Evolutionary conservation across 164 flowering plant genomes (phyloP).

Genomic region (Vitis riparia): DNA sequence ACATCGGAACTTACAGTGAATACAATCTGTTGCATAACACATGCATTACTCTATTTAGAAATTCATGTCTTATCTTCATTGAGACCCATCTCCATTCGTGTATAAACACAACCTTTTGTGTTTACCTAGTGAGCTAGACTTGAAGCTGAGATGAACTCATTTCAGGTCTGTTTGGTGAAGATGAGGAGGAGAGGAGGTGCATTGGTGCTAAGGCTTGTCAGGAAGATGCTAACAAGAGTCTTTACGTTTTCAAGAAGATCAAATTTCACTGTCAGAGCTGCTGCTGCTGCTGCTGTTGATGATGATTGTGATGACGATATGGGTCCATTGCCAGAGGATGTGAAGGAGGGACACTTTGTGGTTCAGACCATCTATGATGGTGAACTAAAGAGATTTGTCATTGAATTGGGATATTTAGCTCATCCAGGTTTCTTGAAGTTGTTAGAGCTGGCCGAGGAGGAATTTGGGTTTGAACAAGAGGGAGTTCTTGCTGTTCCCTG

Average conservation of each 20-base stretch:
- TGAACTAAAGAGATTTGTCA: constrained; percentile 17
- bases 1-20: neutral
- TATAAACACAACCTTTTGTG: neutral
- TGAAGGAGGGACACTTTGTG: constrained; percentile 25
- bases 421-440: constrained; percentile 23
- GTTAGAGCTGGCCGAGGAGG: constrained; percentile 23
- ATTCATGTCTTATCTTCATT: neutral
- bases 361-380: constrained; percentile 14
- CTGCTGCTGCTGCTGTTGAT: neutral
- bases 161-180: neutral
- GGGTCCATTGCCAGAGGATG: constrained; percentile 4
- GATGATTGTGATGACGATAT: neutral
- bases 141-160: neutral
- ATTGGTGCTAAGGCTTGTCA: neutral
- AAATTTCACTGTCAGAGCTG: neutral
- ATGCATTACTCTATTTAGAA: neutral
- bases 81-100: neutral
- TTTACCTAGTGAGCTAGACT: neutral
- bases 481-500: constrained; percentile 24
- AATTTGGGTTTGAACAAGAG: constrained; percentile 20
- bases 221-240: neutral
- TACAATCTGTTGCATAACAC: neutral
- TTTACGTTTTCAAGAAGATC: neutral
- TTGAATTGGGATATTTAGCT: constrained; percentile 11
- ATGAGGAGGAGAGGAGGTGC: neutral